Percentiles rank a stretch among this genome's conserved stretches.
These are phyloP conservation scores for Candida pseudoviswanathii DNA, from an alignment of 1,139 yeast species.

Conservation along the genomic window DNA sequence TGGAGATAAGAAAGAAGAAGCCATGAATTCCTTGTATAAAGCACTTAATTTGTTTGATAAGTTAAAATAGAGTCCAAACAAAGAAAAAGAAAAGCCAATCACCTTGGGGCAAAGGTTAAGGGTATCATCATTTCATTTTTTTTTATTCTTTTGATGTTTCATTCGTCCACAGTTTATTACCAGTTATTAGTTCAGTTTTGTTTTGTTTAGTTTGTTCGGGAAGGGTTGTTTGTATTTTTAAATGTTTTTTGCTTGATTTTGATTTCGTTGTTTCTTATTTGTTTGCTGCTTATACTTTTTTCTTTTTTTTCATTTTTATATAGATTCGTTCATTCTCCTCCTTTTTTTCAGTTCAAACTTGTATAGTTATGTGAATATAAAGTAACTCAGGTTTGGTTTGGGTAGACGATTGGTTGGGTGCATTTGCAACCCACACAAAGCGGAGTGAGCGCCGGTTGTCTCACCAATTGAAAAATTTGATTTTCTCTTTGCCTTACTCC, in stretches of 20 bases:
- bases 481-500: neutral
- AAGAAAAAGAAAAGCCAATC: neutral
- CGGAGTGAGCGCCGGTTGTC: neutral
- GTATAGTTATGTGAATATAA: constrained; percentile 1
- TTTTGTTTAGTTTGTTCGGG: neutral
- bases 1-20: constrained; percentile 17
- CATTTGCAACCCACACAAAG: constrained; percentile 1
- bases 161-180: neutral
- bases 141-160: neutral
- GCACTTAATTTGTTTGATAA: constrained; percentile 28
- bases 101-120: neutral
- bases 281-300: neutral
- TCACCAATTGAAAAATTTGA: constrained; percentile 4
- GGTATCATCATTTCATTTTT: neutral
- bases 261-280: neutral
- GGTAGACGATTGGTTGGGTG: neutral
- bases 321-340: neutral
- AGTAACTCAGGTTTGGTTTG: neutral
- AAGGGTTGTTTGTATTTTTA: constrained; percentile 1
- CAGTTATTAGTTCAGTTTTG: neutral
- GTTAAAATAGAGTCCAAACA: neutral
- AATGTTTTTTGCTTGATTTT: neutral
- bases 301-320: neutral
- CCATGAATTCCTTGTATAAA: constrained; percentile 25
- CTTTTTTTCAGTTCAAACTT: neutral